Evolutionary conservation across 345 rosid genomes (phyloP).

Genomic region (Moringa oleifera): DNA sequence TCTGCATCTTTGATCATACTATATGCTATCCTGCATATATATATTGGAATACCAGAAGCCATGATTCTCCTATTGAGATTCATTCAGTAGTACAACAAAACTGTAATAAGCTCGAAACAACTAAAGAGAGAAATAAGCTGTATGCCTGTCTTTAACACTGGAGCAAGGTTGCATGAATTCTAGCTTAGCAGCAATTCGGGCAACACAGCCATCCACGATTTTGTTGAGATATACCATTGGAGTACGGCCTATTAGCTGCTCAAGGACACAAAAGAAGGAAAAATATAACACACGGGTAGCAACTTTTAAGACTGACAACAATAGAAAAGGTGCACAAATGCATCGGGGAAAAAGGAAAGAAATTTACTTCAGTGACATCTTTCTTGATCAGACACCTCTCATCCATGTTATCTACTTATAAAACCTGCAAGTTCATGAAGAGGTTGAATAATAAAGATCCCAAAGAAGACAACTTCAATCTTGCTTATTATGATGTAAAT

Average conservation of each 20-base stretch:
- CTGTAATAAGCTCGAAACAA: not conserved
- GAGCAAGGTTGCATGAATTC: constrained; percentile 51
- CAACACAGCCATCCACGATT: constrained; percentile 53
- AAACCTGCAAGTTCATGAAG: not conserved
- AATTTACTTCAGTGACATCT: constrained; percentile 25
- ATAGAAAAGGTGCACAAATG: not conserved
- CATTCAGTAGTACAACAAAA: not conserved
- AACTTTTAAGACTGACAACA: no score
- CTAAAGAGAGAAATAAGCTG: not conserved
- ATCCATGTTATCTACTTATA: constrained; percentile 17
- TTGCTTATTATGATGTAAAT: not conserved
- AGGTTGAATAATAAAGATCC: not conserved
- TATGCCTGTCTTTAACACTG: constrained; percentile 50
- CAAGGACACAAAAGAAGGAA: not conserved
- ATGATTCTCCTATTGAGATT: not conserved
- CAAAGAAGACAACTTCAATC: not conserved
- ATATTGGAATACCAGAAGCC: not conserved
- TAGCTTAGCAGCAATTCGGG: constrained; percentile 63
- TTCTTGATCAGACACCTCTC: constrained; percentile 24
- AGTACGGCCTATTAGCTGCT: constrained; percentile 56
- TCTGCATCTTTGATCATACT: constrained; percentile 76
- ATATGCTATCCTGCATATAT: constrained; percentile 32
- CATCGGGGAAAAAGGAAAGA: not conserved
- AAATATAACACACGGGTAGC: no score
- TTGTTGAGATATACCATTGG: constrained; percentile 66